Percentiles rank a stretch among this genome's conserved stretches.
Conservation (phyloP, 73 alveolate genomes). For the Symbiodinium pilosum region DNA sequence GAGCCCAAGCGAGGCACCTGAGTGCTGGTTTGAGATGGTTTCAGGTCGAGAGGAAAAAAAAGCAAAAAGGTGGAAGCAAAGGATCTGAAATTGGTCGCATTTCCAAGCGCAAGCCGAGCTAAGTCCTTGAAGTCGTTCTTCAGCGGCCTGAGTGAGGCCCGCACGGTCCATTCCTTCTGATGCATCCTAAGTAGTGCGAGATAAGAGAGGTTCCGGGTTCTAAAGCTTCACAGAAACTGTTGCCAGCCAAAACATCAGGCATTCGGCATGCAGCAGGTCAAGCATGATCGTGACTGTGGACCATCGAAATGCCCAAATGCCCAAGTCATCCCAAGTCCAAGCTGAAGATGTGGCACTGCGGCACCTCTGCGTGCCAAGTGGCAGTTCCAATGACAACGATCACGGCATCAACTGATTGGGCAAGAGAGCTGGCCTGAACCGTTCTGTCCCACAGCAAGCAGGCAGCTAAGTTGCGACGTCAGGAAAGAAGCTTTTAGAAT, state of each 20-base stretch:
- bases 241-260: no score
- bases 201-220: no score
- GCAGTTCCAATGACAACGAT: slow-evolving; percentile 36
- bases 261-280: no score
- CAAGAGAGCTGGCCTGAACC: slow-evolving; percentile 14
- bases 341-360: not conserved
- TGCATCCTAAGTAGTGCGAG: not conserved
- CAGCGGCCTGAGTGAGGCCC: not conserved
- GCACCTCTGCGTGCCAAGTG: not conserved
- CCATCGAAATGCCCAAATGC: no score
- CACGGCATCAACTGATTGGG: slow-evolving; percentile 48
- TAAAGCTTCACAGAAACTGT: no score
- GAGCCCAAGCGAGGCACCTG: not conserved
- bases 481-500: not conserved
- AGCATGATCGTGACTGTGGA: no score
- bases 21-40: not conserved
- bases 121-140: no score
- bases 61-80: no score
- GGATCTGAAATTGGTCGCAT: no score
- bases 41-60: not conserved
- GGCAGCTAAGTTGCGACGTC: no score
- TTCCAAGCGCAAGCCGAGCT: no score
- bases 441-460: not conserved
- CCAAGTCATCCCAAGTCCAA: no score
- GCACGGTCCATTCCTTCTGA: not conserved